A percentile compares a stretch with the other conserved stretches of the same genome.
phyloP scores from a whole-genome alignment of 1,284 basidiomycete species.

The Cutaneotrichosporon daszewskae region DNA sequence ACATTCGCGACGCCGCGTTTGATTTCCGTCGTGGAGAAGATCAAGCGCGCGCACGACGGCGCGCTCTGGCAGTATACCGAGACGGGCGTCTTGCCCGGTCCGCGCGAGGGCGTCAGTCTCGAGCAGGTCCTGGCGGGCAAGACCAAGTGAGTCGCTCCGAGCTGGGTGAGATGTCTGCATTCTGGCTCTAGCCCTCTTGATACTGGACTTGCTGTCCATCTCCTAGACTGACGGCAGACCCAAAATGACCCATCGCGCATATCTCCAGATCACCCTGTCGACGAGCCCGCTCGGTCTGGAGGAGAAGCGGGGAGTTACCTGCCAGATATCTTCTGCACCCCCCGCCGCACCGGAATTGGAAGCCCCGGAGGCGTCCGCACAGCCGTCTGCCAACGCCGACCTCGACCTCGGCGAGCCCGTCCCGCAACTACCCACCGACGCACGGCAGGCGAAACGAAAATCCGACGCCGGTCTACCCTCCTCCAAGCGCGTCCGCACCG shows the following conservation, averaged over 20 bases:
- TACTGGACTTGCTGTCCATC: constrained; percentile 3
- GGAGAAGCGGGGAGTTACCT: constrained; percentile 23
- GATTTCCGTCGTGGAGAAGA: constrained; percentile 71
- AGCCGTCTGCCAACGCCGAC: too few species aligned
- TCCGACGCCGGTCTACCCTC: background rate
- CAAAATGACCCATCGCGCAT: constrained; percentile 61
- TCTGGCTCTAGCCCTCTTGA: too few species aligned
- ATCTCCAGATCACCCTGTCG: constrained; percentile 67
- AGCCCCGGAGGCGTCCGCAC: too few species aligned
- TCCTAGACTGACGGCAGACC: constrained; percentile 50
- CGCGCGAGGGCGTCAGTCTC: constrained; percentile 37
- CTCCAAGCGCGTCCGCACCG: constrained; percentile 1
- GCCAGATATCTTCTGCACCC: too few species aligned
- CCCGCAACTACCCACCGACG: too few species aligned
- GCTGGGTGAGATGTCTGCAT: background rate
- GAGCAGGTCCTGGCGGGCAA: constrained; percentile 48
- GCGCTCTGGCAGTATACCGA: constrained; percentile 74
- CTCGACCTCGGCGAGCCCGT: background rate
- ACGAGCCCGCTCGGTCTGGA: constrained; percentile 51
- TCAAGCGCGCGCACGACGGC: constrained; percentile 64
- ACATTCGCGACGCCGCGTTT: constrained; percentile 59
- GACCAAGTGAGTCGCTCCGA: constrained; percentile 55
- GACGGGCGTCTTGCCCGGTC: constrained; percentile 53
- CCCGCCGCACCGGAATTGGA: too few species aligned
- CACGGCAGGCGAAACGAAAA: constrained; percentile 9